Conservation (phyloP, 768 basidiomycete species). For the Chiua virens region DNA sequence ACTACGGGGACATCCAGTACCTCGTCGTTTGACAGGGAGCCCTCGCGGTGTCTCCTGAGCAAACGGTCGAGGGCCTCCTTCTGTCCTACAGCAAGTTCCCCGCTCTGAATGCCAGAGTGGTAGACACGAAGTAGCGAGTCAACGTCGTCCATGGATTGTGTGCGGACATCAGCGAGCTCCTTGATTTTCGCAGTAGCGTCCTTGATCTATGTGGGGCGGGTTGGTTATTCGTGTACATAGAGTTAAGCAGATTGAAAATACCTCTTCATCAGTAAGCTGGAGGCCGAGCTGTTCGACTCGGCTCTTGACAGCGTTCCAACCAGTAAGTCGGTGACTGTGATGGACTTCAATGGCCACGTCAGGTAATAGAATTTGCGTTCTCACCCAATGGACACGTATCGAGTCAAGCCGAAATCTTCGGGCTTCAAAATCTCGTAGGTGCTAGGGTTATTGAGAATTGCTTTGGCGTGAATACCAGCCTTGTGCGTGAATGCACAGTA, state of each 20-base stretch:
- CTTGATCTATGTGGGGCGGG: constrained; percentile 63
- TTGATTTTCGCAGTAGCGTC: constrained; percentile 99
- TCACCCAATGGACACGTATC: constrained; percentile 96
- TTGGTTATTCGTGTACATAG: constrained; percentile 5
- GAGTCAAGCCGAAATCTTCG: constrained; percentile 95
- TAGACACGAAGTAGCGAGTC: constrained; percentile 95
- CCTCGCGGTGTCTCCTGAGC: constrained; percentile 71
- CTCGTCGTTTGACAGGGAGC: constrained; percentile 7
- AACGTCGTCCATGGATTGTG: constrained; percentile 99
- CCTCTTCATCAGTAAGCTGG: constrained; percentile 86
- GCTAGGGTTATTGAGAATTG: constrained; percentile 97
- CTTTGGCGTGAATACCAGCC: constrained; percentile 99
- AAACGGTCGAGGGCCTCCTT: constrained; percentile 87
- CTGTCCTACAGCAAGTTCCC: constrained; percentile 92
- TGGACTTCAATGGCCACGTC: constrained; percentile 1
- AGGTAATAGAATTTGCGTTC: constrained; percentile 8
- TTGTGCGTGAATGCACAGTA: constrained; percentile 99
- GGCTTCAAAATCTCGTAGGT: constrained; percentile 99
- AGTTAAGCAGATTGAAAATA: constrained; percentile 19
- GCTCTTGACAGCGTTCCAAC: constrained; percentile 99
- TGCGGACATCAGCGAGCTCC: constrained; percentile 96
- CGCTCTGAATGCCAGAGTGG: constrained; percentile 90
- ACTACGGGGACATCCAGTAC: not conserved
- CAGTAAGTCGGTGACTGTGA: constrained; percentile 85
- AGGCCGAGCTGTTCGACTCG: constrained; percentile 97